Evolutionary conservation across 768 basidiomycete genomes (phyloP).

Genomic region (Gymnopilus dilepis): DNA sequence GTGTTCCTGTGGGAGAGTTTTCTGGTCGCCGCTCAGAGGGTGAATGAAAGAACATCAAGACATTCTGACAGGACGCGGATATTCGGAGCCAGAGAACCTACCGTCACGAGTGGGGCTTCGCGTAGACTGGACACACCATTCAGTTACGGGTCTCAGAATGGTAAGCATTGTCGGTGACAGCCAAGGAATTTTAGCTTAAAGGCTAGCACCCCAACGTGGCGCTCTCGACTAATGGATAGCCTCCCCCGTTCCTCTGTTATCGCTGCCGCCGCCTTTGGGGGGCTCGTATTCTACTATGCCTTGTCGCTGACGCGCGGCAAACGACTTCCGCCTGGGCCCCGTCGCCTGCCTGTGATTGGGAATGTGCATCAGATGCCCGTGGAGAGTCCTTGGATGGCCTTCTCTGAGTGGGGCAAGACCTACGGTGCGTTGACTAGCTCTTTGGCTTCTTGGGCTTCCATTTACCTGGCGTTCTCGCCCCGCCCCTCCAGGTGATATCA

Average conservation of each 20-base stretch:
- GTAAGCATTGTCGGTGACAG: background rate
- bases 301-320: slow-evolving; percentile 7
- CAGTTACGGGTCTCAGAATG: slow-evolving; percentile 1
- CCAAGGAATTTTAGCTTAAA: slow-evolving; percentile 2
- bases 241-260: slow-evolving; percentile 6
- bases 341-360: slow-evolving; percentile 27
- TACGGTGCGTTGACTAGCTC: slow-evolving; percentile 18
- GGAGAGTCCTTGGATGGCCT: slow-evolving; percentile 24
- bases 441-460: background rate
- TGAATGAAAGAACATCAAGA: slow-evolving; percentile 3
- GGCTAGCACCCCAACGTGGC: slow-evolving; percentile 4
- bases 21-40: background rate
- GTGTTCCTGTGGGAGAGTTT: background rate
- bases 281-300: slow-evolving; percentile 9
- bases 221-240: background rate
- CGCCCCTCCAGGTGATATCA: slow-evolving; percentile 37
- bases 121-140: background rate
- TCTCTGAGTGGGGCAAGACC: slow-evolving; percentile 24
- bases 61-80: background rate
- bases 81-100: slow-evolving; percentile 3
- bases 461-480: background rate
- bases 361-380: slow-evolving; percentile 30
- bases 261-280: slow-evolving; percentile 7
- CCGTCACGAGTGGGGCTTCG: slow-evolving; percentile 5
- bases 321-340: slow-evolving; percentile 31